Evolutionary conservation across 2,329 filamentous ascomycete species (phyloP).

Genomic region (Fusarium sterilihyphosum): DNA sequence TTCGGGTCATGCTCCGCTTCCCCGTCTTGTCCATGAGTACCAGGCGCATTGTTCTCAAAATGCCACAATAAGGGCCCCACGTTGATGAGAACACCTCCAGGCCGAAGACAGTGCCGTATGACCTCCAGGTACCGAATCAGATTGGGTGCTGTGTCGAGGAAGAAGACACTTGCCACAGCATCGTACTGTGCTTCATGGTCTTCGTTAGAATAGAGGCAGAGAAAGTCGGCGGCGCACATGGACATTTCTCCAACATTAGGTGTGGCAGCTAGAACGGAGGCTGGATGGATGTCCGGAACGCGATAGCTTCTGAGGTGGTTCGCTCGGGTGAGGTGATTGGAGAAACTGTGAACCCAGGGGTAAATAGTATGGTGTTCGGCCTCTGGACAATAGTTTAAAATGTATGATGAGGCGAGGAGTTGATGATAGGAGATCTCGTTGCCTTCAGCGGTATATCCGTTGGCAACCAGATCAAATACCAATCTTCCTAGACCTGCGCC

Average conservation of each 20-base stretch:
- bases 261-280: conserved; percentile 57
- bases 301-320: conserved; percentile 79
- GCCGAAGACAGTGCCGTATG: conserved; percentile 78
- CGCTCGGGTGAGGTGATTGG: conserved; percentile 78
- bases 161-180: conserved; percentile 90
- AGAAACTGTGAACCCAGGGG: conserved; percentile 89
- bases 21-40: conserved; percentile 63
- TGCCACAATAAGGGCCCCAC: conserved; percentile 95
- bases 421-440: conserved; percentile 99
- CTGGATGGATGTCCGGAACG: conserved; percentile 85
- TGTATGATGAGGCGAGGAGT: conserved; percentile 83
- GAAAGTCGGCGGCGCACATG: conserved; percentile 94
- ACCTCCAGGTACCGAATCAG: conserved; percentile 89
- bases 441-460: conserved; percentile 81
- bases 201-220: conserved; percentile 79
- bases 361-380: conserved; percentile 76
- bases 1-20: conserved; percentile 61
- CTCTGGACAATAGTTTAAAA: conserved; percentile 73
- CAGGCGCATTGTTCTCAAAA: conserved; percentile 79
- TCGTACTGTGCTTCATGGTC: conserved; percentile 74
- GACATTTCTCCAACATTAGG: conserved; percentile 74
- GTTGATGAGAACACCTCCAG: conserved; percentile 87
- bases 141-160: conserved; percentile 96
- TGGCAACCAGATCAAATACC: conserved; percentile 83
- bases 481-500: conserved; percentile 89